phyloP scores from a whole-genome alignment of 2,329 filamentous ascomycete genomes.

The Apiospora arundinis region DNA sequence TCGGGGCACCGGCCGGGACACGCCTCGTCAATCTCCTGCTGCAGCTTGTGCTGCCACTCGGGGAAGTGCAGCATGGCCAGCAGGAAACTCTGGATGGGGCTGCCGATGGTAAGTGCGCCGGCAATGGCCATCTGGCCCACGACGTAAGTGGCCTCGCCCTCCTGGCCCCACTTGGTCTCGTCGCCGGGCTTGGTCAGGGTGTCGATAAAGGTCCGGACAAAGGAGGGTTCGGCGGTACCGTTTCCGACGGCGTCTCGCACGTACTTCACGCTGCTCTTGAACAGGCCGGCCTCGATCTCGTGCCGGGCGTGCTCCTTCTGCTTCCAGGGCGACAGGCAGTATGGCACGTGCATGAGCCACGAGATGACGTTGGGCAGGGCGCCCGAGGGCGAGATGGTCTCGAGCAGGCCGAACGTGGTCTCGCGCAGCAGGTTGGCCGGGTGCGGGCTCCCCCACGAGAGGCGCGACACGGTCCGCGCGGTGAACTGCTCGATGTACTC shows the following conservation, averaged over 20 bases:
- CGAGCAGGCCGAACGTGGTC: constrained; percentile 53
- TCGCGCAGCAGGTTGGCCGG: constrained; percentile 48
- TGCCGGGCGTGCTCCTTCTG: constrained; percentile 49
- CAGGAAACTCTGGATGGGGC: constrained; percentile 50
- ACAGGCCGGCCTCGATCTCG: constrained; percentile 46
- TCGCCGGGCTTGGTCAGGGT: constrained; percentile 32
- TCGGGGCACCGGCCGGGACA: constrained; percentile 51
- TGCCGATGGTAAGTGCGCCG: constrained; percentile 51
- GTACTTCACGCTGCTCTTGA: constrained; percentile 44
- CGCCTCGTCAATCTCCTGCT: constrained; percentile 55
- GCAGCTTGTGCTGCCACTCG: constrained; percentile 46
- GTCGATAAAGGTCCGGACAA: constrained; percentile 49
- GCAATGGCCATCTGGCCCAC: constrained; percentile 57
- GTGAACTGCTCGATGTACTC: constrained; percentile 57
- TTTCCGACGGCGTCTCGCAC: constrained; percentile 43
- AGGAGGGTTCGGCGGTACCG: constrained; percentile 46
- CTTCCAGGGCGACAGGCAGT: constrained; percentile 51
- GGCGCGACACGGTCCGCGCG: constrained; percentile 50
- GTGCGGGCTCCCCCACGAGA: constrained; percentile 53
- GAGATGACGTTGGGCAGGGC: constrained; percentile 49
- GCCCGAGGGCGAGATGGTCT: constrained; percentile 53
- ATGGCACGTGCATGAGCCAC: constrained; percentile 48
- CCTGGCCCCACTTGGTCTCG: constrained; percentile 38
- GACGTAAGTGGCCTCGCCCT: constrained; percentile 49
- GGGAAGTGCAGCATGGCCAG: constrained; percentile 49